Percentiles rank a stretch among this genome's conserved stretches.
phyloP scores from a whole-genome alignment of 2,329 filamentous ascomycete genomes.

The Fusarium sp. region DNA sequence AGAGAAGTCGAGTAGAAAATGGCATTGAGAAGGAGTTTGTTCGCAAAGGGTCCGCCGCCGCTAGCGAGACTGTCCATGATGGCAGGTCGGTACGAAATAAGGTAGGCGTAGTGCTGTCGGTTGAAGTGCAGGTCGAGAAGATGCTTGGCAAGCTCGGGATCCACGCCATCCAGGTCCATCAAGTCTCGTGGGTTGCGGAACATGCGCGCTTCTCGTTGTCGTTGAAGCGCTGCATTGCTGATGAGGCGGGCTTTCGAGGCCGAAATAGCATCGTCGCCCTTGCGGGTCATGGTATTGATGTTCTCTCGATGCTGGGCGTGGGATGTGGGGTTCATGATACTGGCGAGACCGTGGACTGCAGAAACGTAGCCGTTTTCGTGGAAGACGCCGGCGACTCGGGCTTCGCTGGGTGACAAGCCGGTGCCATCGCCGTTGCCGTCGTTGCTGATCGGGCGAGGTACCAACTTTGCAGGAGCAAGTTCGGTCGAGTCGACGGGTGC shows the following conservation, averaged over 20 bases:
- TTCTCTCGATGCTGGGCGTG: slow-evolving; percentile 45
- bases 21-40: slow-evolving; percentile 53
- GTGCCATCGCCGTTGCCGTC: slow-evolving; percentile 45
- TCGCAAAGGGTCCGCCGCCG: slow-evolving; percentile 50
- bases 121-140: slow-evolving; percentile 54
- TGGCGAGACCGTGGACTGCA: slow-evolving; percentile 49
- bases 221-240: slow-evolving; percentile 50
- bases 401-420: slow-evolving; percentile 49
- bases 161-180: slow-evolving; percentile 51
- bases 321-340: slow-evolving; percentile 49
- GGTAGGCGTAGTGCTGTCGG: slow-evolving; percentile 51
- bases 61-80: slow-evolving; percentile 53
- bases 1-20: slow-evolving; percentile 55
- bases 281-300: slow-evolving; percentile 44
- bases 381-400: slow-evolving; percentile 50
- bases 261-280: slow-evolving; percentile 44
- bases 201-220: slow-evolving; percentile 47
- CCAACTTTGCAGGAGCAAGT: slow-evolving; percentile 30
- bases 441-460: slow-evolving; percentile 43
- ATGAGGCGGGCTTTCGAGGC: slow-evolving; percentile 49
- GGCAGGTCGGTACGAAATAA: slow-evolving; percentile 53
- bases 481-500: slow-evolving; percentile 27
- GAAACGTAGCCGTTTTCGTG: slow-evolving; percentile 51
- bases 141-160: slow-evolving; percentile 50
- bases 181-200: slow-evolving; percentile 45